A percentile compares a stretch with the other conserved stretches of the same genome.
Evolutionary conservation across 768 basidiomycete genomes (phyloP).

Genomic region (Fomitopsis pulvina): DNA sequence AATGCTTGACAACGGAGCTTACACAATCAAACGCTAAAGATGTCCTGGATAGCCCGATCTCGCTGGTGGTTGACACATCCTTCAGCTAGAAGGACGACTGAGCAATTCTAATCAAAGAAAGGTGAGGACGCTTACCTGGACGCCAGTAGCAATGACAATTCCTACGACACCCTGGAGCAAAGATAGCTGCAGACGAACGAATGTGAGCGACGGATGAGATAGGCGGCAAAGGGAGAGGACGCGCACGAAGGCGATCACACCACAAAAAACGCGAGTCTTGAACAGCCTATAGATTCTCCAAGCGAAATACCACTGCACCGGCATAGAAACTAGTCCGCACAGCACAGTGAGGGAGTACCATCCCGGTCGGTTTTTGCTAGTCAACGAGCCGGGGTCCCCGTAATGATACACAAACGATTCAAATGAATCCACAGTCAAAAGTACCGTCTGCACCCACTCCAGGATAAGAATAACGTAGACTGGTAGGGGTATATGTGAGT

Average conservation of each 20-base stretch:
- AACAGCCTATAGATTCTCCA: conserved; percentile 8
- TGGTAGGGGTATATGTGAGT: neutral
- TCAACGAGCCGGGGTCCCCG: neutral
- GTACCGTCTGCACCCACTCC: conserved; percentile 5
- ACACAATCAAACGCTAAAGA: neutral
- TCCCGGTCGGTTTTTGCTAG: neutral
- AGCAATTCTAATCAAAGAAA: neutral
- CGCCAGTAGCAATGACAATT: conserved; percentile 1
- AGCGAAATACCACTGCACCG: conserved; percentile 8
- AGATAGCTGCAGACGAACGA: neutral
- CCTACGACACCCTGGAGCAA: neutral
- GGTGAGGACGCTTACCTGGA: neutral
- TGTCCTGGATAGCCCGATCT: neutral
- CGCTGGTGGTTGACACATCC: neutral
- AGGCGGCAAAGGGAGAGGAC: too few species aligned
- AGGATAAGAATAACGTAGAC: conserved; percentile 5
- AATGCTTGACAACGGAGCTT: neutral
- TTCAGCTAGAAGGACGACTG: neutral
- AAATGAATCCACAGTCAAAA: neutral
- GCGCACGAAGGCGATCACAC: conserved; percentile 1
- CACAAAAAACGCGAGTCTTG: neutral
- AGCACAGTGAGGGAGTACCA: conserved; percentile 4
- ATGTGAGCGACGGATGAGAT: neutral
- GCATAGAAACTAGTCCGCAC: conserved; percentile 2
- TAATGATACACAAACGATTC: conserved; percentile 1